phyloP scores from a whole-genome alignment of 192 early-diverging fungal genomes.

The Dissophora globulifera region DNA sequence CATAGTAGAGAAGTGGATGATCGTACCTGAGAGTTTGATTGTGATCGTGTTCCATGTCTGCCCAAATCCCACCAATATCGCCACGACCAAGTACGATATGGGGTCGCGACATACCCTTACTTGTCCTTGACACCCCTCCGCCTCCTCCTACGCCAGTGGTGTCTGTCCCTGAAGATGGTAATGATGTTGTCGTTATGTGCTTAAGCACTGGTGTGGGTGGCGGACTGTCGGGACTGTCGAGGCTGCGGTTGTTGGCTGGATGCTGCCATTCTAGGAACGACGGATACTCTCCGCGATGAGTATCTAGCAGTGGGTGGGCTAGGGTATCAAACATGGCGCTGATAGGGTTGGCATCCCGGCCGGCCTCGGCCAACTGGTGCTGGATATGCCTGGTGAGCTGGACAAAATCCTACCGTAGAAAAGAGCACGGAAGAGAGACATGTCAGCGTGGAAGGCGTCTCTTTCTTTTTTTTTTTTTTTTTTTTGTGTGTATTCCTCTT shows the following conservation, averaged over 20 bases:
- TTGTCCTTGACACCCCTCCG: neutral
- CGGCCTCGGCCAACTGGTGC: slow-evolving; percentile 48
- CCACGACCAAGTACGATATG: slow-evolving; percentile 46
- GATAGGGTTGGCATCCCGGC: slow-evolving; percentile 48
- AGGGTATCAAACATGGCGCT: slow-evolving; percentile 52
- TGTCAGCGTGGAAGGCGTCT: too few species aligned
- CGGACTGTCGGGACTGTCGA: neutral
- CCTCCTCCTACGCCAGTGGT: neutral
- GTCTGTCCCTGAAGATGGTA: neutral
- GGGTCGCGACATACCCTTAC: slow-evolving; percentile 12
- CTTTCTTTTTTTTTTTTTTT: too few species aligned
- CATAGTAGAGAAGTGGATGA: too few species aligned
- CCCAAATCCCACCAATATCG: slow-evolving; percentile 45
- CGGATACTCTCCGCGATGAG: slow-evolving; percentile 48
- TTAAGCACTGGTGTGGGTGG: neutral
- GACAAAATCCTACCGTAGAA: slow-evolving; percentile 28
- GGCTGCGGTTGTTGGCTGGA: neutral
- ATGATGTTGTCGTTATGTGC: neutral
- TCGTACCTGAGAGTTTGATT: slow-evolving; percentile 50
- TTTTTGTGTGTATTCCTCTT: too few species aligned
- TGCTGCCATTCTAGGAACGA: slow-evolving; percentile 39
- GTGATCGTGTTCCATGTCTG: slow-evolving; percentile 40
- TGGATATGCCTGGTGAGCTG: slow-evolving; percentile 50
- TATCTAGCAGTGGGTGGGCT: slow-evolving; percentile 43
- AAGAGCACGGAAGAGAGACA: neutral